Evolutionary conservation across 2,329 filamentous ascomycete species (phyloP).

Genomic region (Colletotrichum gigasporum): DNA sequence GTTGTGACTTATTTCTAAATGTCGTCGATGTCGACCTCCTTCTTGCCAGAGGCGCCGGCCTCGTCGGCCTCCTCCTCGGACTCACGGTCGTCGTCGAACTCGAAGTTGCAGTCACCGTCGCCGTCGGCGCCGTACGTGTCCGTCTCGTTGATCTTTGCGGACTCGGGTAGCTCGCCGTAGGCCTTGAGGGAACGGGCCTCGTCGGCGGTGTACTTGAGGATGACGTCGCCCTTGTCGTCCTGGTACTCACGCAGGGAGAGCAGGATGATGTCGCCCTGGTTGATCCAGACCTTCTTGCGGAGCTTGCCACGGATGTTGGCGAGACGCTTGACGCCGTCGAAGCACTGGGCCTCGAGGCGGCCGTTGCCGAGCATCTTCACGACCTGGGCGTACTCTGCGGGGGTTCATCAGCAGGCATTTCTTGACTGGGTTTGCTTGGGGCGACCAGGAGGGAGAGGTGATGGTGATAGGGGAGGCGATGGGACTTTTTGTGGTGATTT

Average conservation of each 20-base stretch:
- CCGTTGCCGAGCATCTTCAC: slow-evolving; percentile 97
- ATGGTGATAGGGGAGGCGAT: neutral
- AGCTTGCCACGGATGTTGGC: slow-evolving; percentile 86
- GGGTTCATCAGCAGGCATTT: neutral
- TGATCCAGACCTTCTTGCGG: slow-evolving; percentile 99
- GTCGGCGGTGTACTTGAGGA: slow-evolving; percentile 95
- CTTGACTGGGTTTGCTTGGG: neutral
- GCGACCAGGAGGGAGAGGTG: neutral
- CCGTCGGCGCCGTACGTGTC: slow-evolving; percentile 93
- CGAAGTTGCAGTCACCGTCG: slow-evolving; percentile 96
- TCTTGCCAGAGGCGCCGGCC: slow-evolving; percentile 66
- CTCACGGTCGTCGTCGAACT: slow-evolving; percentile 94
- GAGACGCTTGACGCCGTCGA: slow-evolving; percentile 87
- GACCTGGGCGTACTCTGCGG: slow-evolving; percentile 86
- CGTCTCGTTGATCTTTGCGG: slow-evolving; percentile 99
- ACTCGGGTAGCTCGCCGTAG: slow-evolving; percentile 96
- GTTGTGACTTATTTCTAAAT: slow-evolving; percentile 65
- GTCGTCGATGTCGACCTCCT: slow-evolving; percentile 95
- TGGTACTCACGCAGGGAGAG: slow-evolving; percentile 91
- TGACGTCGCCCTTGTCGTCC: slow-evolving; percentile 96
- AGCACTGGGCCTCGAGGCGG: slow-evolving; percentile 91
- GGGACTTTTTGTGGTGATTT: neutral
- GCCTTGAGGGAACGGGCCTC: slow-evolving; percentile 95
- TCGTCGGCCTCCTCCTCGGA: slow-evolving; percentile 62
- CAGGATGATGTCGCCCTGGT: slow-evolving; percentile 94